These are phyloP conservation scores for Cercophora scortea DNA, from an alignment of 495 filamentous ascomycete genomes.

Conservation along the genomic window DNA sequence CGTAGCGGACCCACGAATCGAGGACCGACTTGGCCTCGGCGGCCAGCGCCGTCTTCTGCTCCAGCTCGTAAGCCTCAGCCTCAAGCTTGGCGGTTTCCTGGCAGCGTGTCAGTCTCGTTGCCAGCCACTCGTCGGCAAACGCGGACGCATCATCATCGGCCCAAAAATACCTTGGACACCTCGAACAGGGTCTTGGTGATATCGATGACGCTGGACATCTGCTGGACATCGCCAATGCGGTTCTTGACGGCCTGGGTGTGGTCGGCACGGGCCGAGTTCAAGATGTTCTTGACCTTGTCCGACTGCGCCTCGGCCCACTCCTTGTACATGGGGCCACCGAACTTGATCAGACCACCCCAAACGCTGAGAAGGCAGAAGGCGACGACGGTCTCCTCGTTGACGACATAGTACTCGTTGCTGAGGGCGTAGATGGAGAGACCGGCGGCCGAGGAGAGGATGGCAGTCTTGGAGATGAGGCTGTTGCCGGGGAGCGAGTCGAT, in stretches of 20 bases:
- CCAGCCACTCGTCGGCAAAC: background rate
- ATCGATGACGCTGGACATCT: constrained; percentile 88
- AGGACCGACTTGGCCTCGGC: constrained; percentile 89
- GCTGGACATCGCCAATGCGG: constrained; percentile 85
- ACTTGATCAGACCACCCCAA: constrained; percentile 83
- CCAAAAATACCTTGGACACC: constrained; percentile 74
- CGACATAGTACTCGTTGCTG: constrained; percentile 98
- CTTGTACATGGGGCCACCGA: constrained; percentile 82
- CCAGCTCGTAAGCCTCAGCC: constrained; percentile 90
- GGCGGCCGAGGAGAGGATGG: constrained; percentile 86
- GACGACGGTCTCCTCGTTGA: constrained; percentile 96
- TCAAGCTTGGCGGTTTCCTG: constrained; percentile 96
- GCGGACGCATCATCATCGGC: background rate
- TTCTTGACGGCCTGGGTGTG: constrained; percentile 91
- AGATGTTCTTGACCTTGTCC: constrained; percentile 81
- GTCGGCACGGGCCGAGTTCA: constrained; percentile 87
- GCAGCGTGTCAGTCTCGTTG: constrained; percentile 6
- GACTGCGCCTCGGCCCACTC: constrained; percentile 85
- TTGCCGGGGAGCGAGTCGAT: constrained; percentile 81
- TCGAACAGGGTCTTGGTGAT: constrained; percentile 95
- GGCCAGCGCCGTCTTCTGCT: constrained; percentile 86
- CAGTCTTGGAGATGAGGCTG: constrained; percentile 86
- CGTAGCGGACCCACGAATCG: constrained; percentile 97
- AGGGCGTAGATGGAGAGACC: constrained; percentile 89
- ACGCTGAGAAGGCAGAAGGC: constrained; percentile 82